phyloP scores from a whole-genome alignment of 192 early-diverging fungal genomes.

The Phycomyces blakesleeanus region DNA sequence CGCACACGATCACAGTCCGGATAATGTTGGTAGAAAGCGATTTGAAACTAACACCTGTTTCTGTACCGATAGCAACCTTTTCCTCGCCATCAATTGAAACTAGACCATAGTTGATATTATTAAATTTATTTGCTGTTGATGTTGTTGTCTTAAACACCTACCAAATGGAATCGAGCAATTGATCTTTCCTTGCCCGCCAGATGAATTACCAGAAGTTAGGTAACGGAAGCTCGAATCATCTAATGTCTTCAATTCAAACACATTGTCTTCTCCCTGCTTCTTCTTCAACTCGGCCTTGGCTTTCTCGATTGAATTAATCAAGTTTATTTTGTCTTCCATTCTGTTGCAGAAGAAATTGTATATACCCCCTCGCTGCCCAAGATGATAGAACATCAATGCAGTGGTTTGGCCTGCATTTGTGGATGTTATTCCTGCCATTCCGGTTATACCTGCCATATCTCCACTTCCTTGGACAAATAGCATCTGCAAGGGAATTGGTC shows the following conservation, averaged over 20 bases:
- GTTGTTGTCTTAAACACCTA: background rate
- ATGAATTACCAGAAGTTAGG: background rate
- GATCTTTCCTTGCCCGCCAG: conserved; percentile 31
- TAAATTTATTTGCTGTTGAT: background rate
- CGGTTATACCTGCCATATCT: background rate
- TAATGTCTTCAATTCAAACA: conserved; percentile 52
- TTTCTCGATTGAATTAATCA: conserved; percentile 77
- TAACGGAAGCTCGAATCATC: conserved; percentile 46
- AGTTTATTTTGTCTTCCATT: conserved; percentile 64
- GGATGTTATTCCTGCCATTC: background rate
- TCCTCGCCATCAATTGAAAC: conserved; percentile 37
- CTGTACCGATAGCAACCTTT: conserved; percentile 78
- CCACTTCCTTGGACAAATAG: conserved; percentile 27
- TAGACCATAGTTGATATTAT: background rate
- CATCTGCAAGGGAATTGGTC: conserved; percentile 79
- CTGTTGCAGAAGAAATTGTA: conserved; percentile 67
- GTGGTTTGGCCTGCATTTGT: background rate
- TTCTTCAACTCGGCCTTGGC: conserved; percentile 45
- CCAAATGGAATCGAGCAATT: conserved; percentile 51
- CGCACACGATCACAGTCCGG: conserved; percentile 58
- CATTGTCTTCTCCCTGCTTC: conserved; percentile 33
- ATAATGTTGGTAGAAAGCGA: conserved; percentile 47
- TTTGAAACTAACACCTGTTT: conserved; percentile 69
- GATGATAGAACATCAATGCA: conserved; percentile 23
- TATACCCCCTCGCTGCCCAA: conserved; percentile 41